Conservation (phyloP, 2,329 filamentous ascomycete genomes). For the Trichoderma breve region DNA sequence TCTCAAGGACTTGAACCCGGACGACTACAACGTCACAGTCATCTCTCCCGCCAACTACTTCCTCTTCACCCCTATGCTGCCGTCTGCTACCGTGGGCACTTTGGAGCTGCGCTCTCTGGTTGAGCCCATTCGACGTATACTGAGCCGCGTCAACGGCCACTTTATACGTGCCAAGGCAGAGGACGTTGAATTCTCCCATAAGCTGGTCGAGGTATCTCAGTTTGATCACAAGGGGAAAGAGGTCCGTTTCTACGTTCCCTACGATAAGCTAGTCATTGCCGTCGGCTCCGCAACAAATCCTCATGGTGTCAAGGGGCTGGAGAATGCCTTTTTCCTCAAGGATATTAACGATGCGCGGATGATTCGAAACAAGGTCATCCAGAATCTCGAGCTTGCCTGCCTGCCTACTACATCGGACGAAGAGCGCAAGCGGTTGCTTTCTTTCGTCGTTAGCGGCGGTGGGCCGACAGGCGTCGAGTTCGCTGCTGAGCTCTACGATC, state of each 20-base stretch:
- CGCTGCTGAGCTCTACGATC: constrained; percentile 91
- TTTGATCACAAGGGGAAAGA: constrained; percentile 68
- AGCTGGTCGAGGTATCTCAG: constrained; percentile 84
- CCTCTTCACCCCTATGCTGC: constrained; percentile 96
- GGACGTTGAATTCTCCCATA: constrained; percentile 87
- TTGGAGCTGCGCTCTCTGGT: constrained; percentile 87
- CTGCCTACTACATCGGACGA: constrained; percentile 89
- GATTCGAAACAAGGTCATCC: constrained; percentile 84
- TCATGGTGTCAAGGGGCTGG: constrained; percentile 91
- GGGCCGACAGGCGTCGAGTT: constrained; percentile 98
- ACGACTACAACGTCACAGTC: constrained; percentile 93
- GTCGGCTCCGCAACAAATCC: constrained; percentile 92
- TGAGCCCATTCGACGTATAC: constrained; percentile 85
- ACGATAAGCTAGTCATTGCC: constrained; percentile 92
- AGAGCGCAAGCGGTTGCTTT: constrained; percentile 81
- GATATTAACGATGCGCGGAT: constrained; percentile 87
- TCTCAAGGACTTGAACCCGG: constrained; percentile 83
- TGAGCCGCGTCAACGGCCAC: constrained; percentile 75
- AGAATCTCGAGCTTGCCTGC: constrained; percentile 86
- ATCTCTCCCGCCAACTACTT: constrained; percentile 96
- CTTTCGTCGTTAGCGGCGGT: constrained; percentile 93
- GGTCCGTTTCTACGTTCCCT: constrained; percentile 86
- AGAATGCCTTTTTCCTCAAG: constrained; percentile 93
- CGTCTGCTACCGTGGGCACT: constrained; percentile 93
- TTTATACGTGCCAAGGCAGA: constrained; percentile 86